These are phyloP conservation scores for Exophiala lecanii-corni DNA, from an alignment of 2,329 filamentous ascomycete species.

Conservation along the genomic window DNA sequence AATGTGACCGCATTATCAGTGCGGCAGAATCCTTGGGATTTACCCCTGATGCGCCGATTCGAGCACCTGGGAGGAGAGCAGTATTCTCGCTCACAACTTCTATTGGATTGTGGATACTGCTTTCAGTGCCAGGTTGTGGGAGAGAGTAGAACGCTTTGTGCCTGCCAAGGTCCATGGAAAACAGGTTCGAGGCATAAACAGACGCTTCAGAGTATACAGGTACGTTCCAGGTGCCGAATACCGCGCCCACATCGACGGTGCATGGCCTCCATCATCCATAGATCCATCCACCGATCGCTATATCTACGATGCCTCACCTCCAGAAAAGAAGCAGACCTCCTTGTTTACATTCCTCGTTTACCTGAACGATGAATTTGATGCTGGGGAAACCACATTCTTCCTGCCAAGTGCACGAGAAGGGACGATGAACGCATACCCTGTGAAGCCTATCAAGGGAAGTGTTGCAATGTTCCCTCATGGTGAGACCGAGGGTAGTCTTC, in stretches of 20 bases:
- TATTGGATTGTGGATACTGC: slow-evolving; percentile 65
- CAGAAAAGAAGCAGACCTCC: slow-evolving; percentile 57
- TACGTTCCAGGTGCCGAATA: slow-evolving; percentile 71
- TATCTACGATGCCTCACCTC: slow-evolving; percentile 62
- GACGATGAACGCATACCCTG: slow-evolving; percentile 63
- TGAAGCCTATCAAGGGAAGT: slow-evolving; percentile 64
- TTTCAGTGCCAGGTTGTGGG: slow-evolving; percentile 62
- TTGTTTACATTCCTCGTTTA: slow-evolving; percentile 67
- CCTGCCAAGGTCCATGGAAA: slow-evolving; percentile 54
- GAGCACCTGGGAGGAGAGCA: slow-evolving; percentile 61
- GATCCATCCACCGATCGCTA: slow-evolving; percentile 51
- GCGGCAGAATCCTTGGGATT: slow-evolving; percentile 63
- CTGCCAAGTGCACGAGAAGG: slow-evolving; percentile 61
- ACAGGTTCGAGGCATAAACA: slow-evolving; percentile 59
- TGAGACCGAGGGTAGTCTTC: slow-evolving; percentile 58
- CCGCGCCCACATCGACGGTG: slow-evolving; percentile 65
- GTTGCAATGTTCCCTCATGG: slow-evolving; percentile 68
- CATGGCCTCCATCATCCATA: slow-evolving; percentile 68
- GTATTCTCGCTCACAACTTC: slow-evolving; percentile 65
- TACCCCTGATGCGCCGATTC: slow-evolving; percentile 62
- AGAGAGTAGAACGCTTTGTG: slow-evolving; percentile 55
- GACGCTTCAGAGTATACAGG: slow-evolving; percentile 66
- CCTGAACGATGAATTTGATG: slow-evolving; percentile 67
- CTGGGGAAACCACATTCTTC: slow-evolving; percentile 68
- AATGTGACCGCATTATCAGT: slow-evolving; percentile 63